A percentile compares a stretch with the other conserved stretches of the same genome.
Evolutionary conservation across 164 flowering plant genomes (phyloP).

Genomic region (Magnolia kwangsiensis): DNA sequence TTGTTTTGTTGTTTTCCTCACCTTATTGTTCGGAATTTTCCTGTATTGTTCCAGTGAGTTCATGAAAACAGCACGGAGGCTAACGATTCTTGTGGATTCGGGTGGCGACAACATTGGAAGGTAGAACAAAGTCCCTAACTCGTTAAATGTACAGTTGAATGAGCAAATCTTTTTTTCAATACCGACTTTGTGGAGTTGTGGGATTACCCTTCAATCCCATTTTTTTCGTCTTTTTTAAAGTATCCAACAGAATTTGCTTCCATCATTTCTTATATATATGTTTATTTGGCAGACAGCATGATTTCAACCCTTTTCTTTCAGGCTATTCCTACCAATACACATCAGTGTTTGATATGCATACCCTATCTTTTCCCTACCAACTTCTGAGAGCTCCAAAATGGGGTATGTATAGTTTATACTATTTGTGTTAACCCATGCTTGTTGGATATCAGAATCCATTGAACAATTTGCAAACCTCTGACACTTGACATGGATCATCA

Average conservation of each 20-base stretch:
- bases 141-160: constrained; percentile 46
- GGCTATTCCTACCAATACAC: constrained; percentile 4
- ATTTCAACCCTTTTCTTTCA: constrained; percentile 4
- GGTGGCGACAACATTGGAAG: constrained; percentile 49
- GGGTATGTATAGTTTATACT: not conserved
- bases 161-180: constrained; percentile 18
- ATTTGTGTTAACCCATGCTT: not conserved
- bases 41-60: constrained; percentile 54
- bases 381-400: not conserved
- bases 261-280: not conserved
- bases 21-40: not conserved
- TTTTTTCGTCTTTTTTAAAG: constrained; percentile 6
- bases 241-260: not conserved
- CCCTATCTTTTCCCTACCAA: not conserved
- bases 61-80: constrained; percentile 48
- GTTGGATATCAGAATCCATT: not conserved
- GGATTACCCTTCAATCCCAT: constrained; percentile 4
- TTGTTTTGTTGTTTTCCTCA: not conserved
- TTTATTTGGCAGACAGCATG: constrained; percentile 3
- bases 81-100: constrained; percentile 66
- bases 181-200: constrained; percentile 18
- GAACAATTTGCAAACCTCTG: not conserved
- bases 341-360: constrained; percentile 3
- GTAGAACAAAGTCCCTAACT: constrained; percentile 24
- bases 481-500: not conserved